phyloP scores from a whole-genome alignment of 345 rosid genomes.

The thale cress (Arabidopsis thaliana) region TAIR10.1 NC_003076.8:23871501-23872000 shows the following conservation, averaged over 20 bases:
- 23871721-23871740: constrained; percentile 43
- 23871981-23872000: constrained; percentile 55
- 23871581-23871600: not conserved
- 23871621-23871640: constrained; percentile 18
- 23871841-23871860: constrained; percentile 49
- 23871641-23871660: not conserved
- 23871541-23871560: constrained; percentile 27
- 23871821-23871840: constrained; percentile 48
- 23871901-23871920: constrained; percentile 51
- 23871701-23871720: constrained; percentile 37
- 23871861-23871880: constrained; percentile 45
- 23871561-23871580: not conserved
- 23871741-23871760: constrained; percentile 36
- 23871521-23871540: constrained; percentile 32
- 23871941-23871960: constrained; percentile 52
- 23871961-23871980: constrained; percentile 49
- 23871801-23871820: constrained; percentile 22
- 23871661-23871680: not conserved
- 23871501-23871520: constrained; percentile 44
- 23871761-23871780: not conserved
- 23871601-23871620: not conserved
- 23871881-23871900: constrained; percentile 53
- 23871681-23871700: constrained; percentile 34
- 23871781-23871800: not conserved
- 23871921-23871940: not conserved